A percentile compares a stretch with the other conserved stretches of the same genome.
Conservation (phyloP, 2,329 filamentous ascomycete species). For the Xylaria polymorpha region DNA sequence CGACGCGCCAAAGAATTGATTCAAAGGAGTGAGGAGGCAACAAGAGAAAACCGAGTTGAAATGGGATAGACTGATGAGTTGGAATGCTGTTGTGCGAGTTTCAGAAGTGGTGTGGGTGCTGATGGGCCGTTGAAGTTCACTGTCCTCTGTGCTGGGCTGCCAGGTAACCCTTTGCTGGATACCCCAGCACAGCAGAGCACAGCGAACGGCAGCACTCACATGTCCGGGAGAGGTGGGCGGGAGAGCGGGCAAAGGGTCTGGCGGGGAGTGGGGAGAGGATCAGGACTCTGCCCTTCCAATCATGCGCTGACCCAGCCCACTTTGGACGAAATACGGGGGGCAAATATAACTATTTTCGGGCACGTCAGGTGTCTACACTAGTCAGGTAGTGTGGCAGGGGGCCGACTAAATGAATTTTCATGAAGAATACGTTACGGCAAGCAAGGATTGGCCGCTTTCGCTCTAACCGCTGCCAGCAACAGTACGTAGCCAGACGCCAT, state of each 20-base stretch:
- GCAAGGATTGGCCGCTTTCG: slow-evolving; percentile 21
- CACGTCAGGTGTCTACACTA: slow-evolving; percentile 26
- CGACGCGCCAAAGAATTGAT: slow-evolving; percentile 28
- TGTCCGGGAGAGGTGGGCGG: slow-evolving; percentile 14
- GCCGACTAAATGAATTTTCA: slow-evolving; percentile 42
- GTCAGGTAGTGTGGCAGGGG: slow-evolving; percentile 33
- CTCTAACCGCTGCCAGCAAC: slow-evolving; percentile 21
- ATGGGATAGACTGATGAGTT: slow-evolving; percentile 28
- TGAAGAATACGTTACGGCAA: slow-evolving; percentile 2
- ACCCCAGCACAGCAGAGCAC: not conserved
- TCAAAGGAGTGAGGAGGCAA: slow-evolving; percentile 29
- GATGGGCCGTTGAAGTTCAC: not conserved
- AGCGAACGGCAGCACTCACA: not conserved
- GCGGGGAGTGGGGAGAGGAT: slow-evolving; percentile 28
- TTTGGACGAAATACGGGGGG: slow-evolving; percentile 40
- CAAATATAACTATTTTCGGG: slow-evolving; percentile 40
- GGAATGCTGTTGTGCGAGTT: slow-evolving; percentile 40
- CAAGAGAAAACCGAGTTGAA: slow-evolving; percentile 30
- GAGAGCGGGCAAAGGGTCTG: slow-evolving; percentile 31
- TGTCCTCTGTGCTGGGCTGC: not conserved
- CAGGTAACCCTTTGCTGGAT: slow-evolving; percentile 10
- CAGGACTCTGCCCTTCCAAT: slow-evolving; percentile 25
- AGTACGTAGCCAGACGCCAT: not conserved
- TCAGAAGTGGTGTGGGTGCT: slow-evolving; percentile 30
- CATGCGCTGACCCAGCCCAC: slow-evolving; percentile 26